phyloP scores from a whole-genome alignment of 2,329 filamentous ascomycete genomes.

The Endothia cerciana region DNA sequence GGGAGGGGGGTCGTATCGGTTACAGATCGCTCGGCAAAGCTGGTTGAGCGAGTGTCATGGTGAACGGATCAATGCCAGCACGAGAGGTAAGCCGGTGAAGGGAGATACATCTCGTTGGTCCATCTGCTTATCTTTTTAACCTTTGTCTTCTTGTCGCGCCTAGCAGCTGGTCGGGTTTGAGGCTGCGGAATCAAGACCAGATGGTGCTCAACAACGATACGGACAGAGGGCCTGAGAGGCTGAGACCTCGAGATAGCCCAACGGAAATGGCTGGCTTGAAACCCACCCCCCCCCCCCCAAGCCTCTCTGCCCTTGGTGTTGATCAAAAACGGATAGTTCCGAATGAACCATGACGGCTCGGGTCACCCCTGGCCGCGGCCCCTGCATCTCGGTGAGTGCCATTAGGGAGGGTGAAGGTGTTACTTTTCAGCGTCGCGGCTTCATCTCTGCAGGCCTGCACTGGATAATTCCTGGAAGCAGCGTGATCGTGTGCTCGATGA shows the following conservation, averaged over 20 bases:
- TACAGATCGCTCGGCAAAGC: background rate
- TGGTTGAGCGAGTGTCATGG: background rate
- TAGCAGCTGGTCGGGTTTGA: too few relatives aligned
- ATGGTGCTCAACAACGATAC: too few relatives aligned
- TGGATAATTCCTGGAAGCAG: background rate
- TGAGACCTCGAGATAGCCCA: background rate
- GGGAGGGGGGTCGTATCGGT: background rate
- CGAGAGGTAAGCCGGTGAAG: background rate
- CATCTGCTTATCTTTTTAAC: background rate
- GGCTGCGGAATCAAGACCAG: too few relatives aligned
- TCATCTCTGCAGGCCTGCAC: background rate
- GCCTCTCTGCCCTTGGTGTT: background rate
- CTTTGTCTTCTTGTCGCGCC: background rate
- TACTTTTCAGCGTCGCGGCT: background rate
- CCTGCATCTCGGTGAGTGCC: background rate
- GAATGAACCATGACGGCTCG: conserved; percentile 4
- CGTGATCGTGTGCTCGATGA: background rate
- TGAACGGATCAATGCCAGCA: background rate
- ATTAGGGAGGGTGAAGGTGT: background rate
- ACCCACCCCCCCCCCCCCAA: background rate
- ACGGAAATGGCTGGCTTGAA: background rate
- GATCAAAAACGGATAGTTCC: conserved; percentile 5
- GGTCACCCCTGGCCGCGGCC: background rate
- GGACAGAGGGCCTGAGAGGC: background rate
- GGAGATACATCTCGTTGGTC: background rate